Percentiles rank a stretch among this genome's conserved stretches.
phyloP scores from a whole-genome alignment of 2,329 filamentous ascomycete genomes.

The Aspergillus luchuensis region DNA sequence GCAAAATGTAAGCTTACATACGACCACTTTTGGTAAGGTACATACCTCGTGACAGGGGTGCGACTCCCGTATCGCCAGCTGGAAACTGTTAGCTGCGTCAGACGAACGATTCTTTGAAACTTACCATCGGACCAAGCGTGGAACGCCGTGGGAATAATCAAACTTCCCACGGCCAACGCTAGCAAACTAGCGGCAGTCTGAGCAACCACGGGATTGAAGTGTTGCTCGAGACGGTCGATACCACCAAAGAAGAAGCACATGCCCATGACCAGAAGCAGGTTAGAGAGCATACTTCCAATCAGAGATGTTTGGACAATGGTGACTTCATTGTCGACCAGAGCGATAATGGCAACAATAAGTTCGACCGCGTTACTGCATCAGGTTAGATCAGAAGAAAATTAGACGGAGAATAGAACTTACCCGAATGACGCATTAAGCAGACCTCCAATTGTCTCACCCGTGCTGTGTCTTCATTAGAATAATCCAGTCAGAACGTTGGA shows the following conservation, averaged over 20 bases:
- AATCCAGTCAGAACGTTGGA: neutral
- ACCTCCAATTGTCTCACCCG: constrained; percentile 83
- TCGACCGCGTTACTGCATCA: constrained; percentile 73
- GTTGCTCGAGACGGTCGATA: constrained; percentile 75
- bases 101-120: constrained; percentile 4
- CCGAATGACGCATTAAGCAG: constrained; percentile 90
- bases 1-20: constrained; percentile 7
- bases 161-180: constrained; percentile 73
- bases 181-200: constrained; percentile 84
- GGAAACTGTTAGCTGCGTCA: constrained; percentile 8
- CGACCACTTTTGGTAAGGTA: neutral
- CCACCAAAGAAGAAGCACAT: constrained; percentile 93
- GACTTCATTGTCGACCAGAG: constrained; percentile 71
- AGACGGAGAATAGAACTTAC: constrained; percentile 15
- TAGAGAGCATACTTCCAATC: constrained; percentile 88
- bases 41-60: constrained; percentile 38
- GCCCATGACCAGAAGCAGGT: constrained; percentile 82
- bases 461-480: constrained; percentile 36
- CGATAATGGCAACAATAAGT: constrained; percentile 84
- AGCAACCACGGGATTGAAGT: constrained; percentile 89
- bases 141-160: constrained; percentile 91
- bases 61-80: constrained; percentile 32
- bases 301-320: constrained; percentile 90
- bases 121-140: constrained; percentile 55
- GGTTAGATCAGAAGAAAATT: constrained; percentile 9